These are phyloP conservation scores for Rhizophagus clarus DNA, from an alignment of 192 early-diverging fungal species.

Conservation along the genomic window DNA sequence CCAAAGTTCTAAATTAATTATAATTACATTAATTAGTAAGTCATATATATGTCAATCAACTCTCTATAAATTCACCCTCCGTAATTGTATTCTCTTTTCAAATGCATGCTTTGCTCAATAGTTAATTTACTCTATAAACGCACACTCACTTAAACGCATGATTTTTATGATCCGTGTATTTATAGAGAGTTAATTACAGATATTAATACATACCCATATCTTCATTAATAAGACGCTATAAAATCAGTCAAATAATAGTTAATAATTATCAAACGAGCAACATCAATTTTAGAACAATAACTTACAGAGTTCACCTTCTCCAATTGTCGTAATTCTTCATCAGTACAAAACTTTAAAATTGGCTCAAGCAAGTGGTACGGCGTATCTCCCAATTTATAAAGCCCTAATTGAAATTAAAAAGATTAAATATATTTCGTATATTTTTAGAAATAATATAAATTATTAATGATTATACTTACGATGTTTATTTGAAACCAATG, in stretches of 20 bases:
- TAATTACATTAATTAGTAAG: not conserved
- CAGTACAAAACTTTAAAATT: not conserved
- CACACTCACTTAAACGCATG: no score
- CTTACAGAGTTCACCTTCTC: not conserved
- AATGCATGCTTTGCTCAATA: no score
- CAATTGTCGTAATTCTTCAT: not conserved
- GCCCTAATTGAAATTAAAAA: not conserved
- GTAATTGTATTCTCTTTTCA: no score
- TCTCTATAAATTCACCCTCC: no score
- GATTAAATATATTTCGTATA: not conserved
- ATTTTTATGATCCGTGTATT: no score
- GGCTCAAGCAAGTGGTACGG: not conserved
- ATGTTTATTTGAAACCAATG: not conserved
- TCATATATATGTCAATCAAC: no score
- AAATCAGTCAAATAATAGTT: not conserved
- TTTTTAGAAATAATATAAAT: not conserved
- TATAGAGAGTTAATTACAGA: no score
- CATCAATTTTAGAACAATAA: not conserved
- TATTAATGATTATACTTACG: not conserved
- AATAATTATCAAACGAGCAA: not conserved
- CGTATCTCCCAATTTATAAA: not conserved
- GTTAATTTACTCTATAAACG: no score
- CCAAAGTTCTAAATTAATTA: not conserved
- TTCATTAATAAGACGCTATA: not conserved
- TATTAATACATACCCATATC: not conserved